Conservation (phyloP, 306 rosid genomes). For the Datisca glomerata region DNA sequence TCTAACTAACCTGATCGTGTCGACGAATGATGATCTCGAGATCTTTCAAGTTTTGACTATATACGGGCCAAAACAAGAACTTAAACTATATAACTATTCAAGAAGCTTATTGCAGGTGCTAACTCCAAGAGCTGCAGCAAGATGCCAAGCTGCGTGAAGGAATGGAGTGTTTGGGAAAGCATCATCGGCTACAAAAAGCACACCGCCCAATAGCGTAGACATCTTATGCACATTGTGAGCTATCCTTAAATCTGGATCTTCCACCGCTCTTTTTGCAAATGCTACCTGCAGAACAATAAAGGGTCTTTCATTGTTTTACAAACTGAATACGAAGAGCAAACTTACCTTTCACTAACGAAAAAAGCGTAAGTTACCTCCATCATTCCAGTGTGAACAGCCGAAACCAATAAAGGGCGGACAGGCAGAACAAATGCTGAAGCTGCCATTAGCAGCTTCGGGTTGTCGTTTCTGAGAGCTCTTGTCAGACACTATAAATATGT, state of each 20-base stretch:
- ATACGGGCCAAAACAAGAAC: too few species aligned
- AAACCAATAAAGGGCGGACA: conserved; percentile 78
- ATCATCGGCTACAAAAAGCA: conserved; percentile 79
- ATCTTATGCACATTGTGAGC: conserved; percentile 76
- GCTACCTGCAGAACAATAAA: conserved; percentile 41
- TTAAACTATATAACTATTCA: too few species aligned
- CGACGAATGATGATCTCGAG: too few species aligned
- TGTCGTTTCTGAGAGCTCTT: conserved; percentile 72
- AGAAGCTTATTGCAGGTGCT: conserved; percentile 95
- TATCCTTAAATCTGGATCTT: conserved; percentile 74
- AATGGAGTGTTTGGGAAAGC: conserved; percentile 64
- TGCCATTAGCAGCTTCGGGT: conserved; percentile 71
- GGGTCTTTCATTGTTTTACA: too few species aligned
- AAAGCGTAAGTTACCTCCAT: conserved; percentile 58
- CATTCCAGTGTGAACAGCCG: conserved; percentile 90
- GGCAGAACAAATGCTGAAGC: conserved; percentile 82
- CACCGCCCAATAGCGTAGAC: conserved; percentile 70
- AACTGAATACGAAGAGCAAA: too few species aligned
- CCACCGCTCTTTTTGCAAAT: conserved; percentile 76
- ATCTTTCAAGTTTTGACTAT: too few species aligned
- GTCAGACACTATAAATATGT: conserved; percentile 61
- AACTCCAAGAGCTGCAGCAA: conserved; percentile 92
- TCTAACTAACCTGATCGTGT: too few species aligned
- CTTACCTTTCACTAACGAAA: too few species aligned
- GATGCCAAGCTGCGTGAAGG: conserved; percentile 98